Evolutionary conservation across 2,329 filamentous ascomycete genomes (phyloP).

Genomic region (Colletotrichum karsti): DNA sequence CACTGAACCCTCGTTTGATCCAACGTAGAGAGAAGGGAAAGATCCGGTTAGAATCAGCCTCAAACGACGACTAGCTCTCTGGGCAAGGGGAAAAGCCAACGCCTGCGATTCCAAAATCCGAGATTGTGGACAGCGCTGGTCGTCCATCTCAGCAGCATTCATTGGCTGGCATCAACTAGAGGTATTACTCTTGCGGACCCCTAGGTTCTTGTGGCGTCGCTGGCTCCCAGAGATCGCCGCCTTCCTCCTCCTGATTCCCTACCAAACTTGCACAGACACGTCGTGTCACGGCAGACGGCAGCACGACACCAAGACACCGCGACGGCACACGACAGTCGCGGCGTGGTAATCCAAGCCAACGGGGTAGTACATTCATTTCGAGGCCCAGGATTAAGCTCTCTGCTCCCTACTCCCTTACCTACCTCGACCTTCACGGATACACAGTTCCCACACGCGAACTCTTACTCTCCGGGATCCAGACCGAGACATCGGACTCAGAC

Average conservation of each 20-base stretch:
- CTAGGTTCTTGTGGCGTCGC: constrained; percentile 21
- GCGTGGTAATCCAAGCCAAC: neutral
- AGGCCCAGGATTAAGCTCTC: neutral
- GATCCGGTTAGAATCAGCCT: neutral
- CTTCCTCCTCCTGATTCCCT: constrained; percentile 8
- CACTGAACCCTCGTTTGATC: neutral
- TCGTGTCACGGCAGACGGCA: constrained; percentile 12
- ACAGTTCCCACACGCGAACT: neutral
- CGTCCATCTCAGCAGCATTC: constrained; percentile 14
- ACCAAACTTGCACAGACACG: constrained; percentile 13
- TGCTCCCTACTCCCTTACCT: neutral
- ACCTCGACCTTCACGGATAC: neutral
- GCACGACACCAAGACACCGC: constrained; percentile 10
- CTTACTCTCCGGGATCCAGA: neutral
- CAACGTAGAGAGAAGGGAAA: neutral
- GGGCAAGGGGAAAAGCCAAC: neutral
- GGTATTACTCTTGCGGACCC: neutral
- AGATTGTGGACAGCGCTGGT: constrained; percentile 24
- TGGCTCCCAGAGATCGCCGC: constrained; percentile 9
- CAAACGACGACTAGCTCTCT: neutral
- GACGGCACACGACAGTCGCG: constrained; percentile 1
- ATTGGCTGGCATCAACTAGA: neutral
- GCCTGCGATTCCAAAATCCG: neutral
- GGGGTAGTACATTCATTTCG: constrained; percentile 1
- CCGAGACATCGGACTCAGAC: neutral